Conservation (phyloP, 441 rosid species). For the Raphanus hybrid region DNA sequence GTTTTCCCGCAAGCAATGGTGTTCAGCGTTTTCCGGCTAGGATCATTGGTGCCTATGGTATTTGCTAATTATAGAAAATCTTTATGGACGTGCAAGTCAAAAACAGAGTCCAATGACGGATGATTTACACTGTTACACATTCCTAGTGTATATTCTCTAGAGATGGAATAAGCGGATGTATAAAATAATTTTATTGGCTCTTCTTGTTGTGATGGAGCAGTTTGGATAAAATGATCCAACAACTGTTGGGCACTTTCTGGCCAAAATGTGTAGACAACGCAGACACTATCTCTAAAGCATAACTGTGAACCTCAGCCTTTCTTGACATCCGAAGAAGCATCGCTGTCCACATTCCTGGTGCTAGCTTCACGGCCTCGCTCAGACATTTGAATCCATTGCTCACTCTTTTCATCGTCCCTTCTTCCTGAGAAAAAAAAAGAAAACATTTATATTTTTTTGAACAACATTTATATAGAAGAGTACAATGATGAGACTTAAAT, state of each 20-base stretch:
- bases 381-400: constrained; percentile 62
- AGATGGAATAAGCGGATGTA: background rate
- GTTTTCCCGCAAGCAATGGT: constrained; percentile 17
- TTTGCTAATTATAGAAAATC: constrained; percentile 28
- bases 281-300: constrained; percentile 59
- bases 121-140: background rate
- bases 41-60: background rate
- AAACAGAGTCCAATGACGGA: background rate
- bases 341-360: constrained; percentile 83
- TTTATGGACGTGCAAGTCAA: background rate
- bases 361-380: constrained; percentile 66
- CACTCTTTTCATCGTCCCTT: constrained; percentile 56
- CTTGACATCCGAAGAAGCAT: constrained; percentile 71
- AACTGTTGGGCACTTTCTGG: constrained; percentile 60
- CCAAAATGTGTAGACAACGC: constrained; percentile 55
- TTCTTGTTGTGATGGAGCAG: constrained; percentile 50
- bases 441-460: too few species aligned
- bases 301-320: constrained; percentile 69
- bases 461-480: background rate
- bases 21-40: constrained; percentile 23
- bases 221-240: constrained; percentile 69
- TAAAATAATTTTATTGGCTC: constrained; percentile 13
- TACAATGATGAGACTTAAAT: background rate
- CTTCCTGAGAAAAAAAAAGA: constrained; percentile 45
- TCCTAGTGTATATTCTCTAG: background rate